These are phyloP conservation scores for Phyllosticta ampelicida DNA, from an alignment of 2,329 filamentous ascomycete genomes.

Conservation along the genomic window DNA sequence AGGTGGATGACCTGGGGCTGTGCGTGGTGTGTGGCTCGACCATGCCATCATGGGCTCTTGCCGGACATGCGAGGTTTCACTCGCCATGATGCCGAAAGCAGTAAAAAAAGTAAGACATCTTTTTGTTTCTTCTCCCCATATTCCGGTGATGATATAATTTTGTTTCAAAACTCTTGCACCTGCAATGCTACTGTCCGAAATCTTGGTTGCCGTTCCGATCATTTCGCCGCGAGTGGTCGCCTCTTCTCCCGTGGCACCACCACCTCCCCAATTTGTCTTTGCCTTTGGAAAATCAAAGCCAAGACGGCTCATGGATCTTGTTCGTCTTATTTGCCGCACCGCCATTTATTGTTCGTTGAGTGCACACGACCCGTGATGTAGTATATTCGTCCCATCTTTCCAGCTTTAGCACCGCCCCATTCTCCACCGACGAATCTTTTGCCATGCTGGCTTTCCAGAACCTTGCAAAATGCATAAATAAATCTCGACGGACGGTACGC, in stretches of 20 bases:
- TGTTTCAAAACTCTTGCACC: not conserved
- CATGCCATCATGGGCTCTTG: slow-evolving; percentile 48
- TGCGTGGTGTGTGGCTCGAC: slow-evolving; percentile 43
- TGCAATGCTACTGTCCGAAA: not conserved
- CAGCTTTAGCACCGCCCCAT: not conserved
- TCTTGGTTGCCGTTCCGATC: not conserved
- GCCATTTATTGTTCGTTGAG: not conserved
- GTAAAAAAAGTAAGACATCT: slow-evolving; percentile 8
- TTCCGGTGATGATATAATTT: not conserved
- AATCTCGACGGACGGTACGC: not conserved
- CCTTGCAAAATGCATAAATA: not conserved
- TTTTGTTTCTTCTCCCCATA: not conserved
- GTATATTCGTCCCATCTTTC: not conserved
- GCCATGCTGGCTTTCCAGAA: not conserved
- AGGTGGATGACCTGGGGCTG: slow-evolving; percentile 22
- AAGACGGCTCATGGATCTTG: not conserved
- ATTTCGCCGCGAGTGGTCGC: not conserved
- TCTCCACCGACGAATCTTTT: not conserved
- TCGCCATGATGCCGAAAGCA: slow-evolving; percentile 18
- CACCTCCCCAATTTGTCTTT: not conserved
- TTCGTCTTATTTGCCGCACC: not conserved
- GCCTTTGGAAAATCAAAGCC: not conserved
- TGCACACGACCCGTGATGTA: not conserved
- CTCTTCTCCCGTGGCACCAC: not conserved
- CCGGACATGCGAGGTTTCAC: slow-evolving; percentile 47